These are phyloP conservation scores for Phytophthora macrochlamydospora DNA, from an alignment of 352 stramenopile genomes.

Conservation along the genomic window DNA sequence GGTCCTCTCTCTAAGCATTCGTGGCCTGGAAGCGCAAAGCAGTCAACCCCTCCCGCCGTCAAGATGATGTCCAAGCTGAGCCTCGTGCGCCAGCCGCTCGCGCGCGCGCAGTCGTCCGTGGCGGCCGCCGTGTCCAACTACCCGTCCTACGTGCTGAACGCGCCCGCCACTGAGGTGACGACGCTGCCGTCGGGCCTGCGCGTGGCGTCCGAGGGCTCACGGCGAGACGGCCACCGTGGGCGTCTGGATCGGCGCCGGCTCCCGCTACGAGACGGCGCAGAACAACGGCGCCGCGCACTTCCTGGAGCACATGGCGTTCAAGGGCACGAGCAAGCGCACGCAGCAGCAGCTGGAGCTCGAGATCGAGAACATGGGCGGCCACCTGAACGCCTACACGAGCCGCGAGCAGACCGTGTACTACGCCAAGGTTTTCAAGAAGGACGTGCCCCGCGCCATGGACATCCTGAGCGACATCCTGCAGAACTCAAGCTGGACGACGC, in stretches of 20 bases:
- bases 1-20: constrained; percentile 32
- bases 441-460: constrained; percentile 97
- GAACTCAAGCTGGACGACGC: constrained; percentile 96
- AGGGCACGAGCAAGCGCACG: constrained; percentile 97
- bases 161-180: constrained; percentile 96
- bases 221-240: constrained; percentile 98
- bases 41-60: constrained; percentile 3
- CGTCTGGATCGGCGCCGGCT: constrained; percentile 97
- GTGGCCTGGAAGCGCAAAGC: constrained; percentile 36
- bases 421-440: constrained; percentile 99
- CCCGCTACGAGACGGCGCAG: constrained; percentile 97
- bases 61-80: constrained; percentile 74
- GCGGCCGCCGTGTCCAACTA: constrained; percentile 76
- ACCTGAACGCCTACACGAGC: constrained; percentile 99
- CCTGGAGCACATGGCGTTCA: constrained; percentile 99
- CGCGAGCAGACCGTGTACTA: constrained; percentile 99
- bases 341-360: constrained; percentile 99
- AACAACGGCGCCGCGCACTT: constrained; percentile 99
- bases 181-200: constrained; percentile 96
- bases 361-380: constrained; percentile 99
- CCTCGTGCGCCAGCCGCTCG: constrained; percentile 57
- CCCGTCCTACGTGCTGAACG: constrained; percentile 92
- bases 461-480: constrained; percentile 99
- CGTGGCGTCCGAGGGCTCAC: constrained; percentile 97
- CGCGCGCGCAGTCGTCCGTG: constrained; percentile 75